These are phyloP conservation scores for Tolypocladium guangdongense DNA, from an alignment of 2,329 filamentous ascomycete species.

Conservation along the genomic window DNA sequence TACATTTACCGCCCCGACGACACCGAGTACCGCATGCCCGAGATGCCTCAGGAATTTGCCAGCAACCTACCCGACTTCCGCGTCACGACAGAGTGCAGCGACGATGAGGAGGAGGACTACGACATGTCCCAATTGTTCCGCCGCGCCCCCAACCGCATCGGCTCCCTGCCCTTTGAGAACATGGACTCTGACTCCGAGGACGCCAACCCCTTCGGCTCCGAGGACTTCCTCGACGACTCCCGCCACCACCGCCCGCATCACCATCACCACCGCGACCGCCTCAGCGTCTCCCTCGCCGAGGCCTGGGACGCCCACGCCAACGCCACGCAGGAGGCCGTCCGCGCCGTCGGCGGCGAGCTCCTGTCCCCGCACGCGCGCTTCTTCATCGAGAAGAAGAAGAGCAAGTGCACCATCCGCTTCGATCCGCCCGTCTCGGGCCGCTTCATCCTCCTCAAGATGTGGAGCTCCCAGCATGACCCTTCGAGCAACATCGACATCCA, in stretches of 20 bases:
- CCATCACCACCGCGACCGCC: conserved; percentile 8
- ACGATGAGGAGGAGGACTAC: conserved; percentile 40
- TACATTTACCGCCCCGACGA: conserved; percentile 29
- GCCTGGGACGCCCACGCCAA: conserved; percentile 37
- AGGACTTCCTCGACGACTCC: conserved; percentile 14
- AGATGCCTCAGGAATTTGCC: conserved; percentile 46
- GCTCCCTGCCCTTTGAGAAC: conserved; percentile 43
- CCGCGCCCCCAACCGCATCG: conserved; percentile 40
- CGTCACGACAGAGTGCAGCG: conserved; percentile 49
- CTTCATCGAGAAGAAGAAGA: conserved; percentile 71
- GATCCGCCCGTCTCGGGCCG: conserved; percentile 71
- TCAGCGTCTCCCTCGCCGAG: conserved; percentile 16
- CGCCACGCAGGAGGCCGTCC: conserved; percentile 45
- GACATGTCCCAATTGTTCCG: conserved; percentile 16
- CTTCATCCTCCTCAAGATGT: conserved; percentile 83
- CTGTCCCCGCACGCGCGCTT: conserved; percentile 71
- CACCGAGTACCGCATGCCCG: conserved; percentile 35
- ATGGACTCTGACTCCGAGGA: conserved; percentile 26
- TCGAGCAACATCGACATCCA: conserved; percentile 77
- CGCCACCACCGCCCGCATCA: conserved; percentile 6
- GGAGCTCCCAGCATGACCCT: conserved; percentile 61
- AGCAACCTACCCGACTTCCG: conserved; percentile 36
- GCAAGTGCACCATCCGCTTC: conserved; percentile 78
- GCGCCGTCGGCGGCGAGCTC: conserved; percentile 46
- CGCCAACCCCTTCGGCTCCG: conserved; percentile 15